Evolutionary conservation across 1,284 basidiomycete species (phyloP).

Genomic region (Anthracocystis walkeri): DNA sequence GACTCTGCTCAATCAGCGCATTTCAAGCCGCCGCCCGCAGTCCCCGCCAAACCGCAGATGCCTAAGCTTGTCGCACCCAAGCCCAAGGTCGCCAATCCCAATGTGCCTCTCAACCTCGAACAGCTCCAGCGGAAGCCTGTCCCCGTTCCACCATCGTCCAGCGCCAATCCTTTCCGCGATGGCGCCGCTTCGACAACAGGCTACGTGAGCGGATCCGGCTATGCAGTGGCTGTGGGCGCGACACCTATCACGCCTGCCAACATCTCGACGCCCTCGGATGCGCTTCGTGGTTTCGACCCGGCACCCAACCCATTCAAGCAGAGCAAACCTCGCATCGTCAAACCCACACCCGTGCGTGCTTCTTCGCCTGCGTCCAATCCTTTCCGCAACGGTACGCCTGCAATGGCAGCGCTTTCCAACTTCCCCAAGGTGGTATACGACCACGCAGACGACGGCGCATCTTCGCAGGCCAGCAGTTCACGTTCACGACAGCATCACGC

Average conservation of each 20-base stretch:
- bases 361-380: slow-evolving; percentile 55
- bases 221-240: slow-evolving; percentile 40
- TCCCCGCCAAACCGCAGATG: slow-evolving; percentile 54
- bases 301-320: slow-evolving; percentile 65
- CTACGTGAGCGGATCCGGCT: slow-evolving; percentile 39
- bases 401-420: slow-evolving; percentile 34
- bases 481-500: slow-evolving; percentile 34
- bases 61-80: slow-evolving; percentile 50
- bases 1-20: slow-evolving; percentile 14
- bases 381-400: slow-evolving; percentile 50
- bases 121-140: slow-evolving; percentile 37
- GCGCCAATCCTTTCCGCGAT: slow-evolving; percentile 51
- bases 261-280: slow-evolving; percentile 35
- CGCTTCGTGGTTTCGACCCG: slow-evolving; percentile 61
- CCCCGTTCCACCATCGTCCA: slow-evolving; percentile 33
- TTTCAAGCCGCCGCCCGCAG: slow-evolving; percentile 40
- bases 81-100: slow-evolving; percentile 45
- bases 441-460: slow-evolving; percentile 33
- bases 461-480: slow-evolving; percentile 45
- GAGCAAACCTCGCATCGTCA: slow-evolving; percentile 62
- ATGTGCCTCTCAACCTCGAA: slow-evolving; percentile 43
- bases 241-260: slow-evolving; percentile 31
- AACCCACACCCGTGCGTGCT: slow-evolving; percentile 63
- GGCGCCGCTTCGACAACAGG: slow-evolving; percentile 25
- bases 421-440: slow-evolving; percentile 50